These are phyloP conservation scores for Sonneratia caseolaris DNA, from an alignment of 345 rosid genomes.

Conservation along the genomic window DNA sequence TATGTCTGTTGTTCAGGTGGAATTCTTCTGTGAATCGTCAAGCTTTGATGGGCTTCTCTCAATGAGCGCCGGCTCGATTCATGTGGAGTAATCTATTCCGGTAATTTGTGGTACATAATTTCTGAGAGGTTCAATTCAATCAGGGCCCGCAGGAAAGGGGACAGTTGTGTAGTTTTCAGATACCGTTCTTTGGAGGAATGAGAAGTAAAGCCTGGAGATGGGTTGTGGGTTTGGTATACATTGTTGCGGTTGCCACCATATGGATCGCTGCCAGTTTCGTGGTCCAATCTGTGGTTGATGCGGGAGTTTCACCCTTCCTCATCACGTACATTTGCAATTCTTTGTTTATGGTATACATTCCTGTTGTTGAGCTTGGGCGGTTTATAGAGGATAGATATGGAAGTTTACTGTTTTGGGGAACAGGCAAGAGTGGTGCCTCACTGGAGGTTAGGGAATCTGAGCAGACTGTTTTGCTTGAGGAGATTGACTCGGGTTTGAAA, in stretches of 20 bases:
- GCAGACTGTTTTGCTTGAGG: constrained; percentile 54
- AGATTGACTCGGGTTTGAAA: constrained; percentile 23
- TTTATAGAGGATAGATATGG: constrained; percentile 65
- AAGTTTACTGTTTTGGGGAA: constrained; percentile 56
- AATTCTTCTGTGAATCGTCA: background rate
- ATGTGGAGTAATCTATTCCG: background rate
- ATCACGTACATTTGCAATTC: constrained; percentile 94
- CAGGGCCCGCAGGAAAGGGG: background rate
- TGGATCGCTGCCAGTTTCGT: constrained; percentile 97
- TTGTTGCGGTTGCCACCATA: constrained; percentile 70
- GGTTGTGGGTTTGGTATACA: constrained; percentile 64
- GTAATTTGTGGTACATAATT: background rate
- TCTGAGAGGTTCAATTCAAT: background rate
- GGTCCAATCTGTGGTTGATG: constrained; percentile 85
- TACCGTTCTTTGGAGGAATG: constrained; percentile 23
- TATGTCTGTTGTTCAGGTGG: background rate
- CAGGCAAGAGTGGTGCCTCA: constrained; percentile 22
- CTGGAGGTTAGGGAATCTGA: constrained; percentile 51
- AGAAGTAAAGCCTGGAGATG: constrained; percentile 56
- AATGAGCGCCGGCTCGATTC: background rate
- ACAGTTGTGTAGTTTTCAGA: background rate
- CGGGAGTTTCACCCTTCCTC: constrained; percentile 85
- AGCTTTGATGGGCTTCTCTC: background rate
- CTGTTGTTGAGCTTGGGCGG: constrained; percentile 60
- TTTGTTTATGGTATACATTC: constrained; percentile 67